Conservation (phyloP, 2,329 filamentous ascomycete genomes). For the Leptographium radiaticola region DNA sequence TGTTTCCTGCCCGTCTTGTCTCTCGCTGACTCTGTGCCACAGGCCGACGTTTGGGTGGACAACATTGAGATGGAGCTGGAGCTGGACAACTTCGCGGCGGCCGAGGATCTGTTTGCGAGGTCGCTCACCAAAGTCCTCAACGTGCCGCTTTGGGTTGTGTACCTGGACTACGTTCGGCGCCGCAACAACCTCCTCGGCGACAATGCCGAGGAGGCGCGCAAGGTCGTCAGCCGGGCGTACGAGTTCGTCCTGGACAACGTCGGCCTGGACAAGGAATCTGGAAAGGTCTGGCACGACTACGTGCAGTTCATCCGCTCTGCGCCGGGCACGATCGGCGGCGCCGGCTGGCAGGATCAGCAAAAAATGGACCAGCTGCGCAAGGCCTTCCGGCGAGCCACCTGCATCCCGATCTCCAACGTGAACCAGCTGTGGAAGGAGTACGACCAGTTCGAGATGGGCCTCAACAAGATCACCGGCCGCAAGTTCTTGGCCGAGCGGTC, state of each 20-base stretch:
- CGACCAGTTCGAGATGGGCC: conserved; percentile 83
- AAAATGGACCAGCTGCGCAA: conserved; percentile 93
- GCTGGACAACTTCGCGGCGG: conserved; percentile 64
- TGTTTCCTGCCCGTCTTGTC: not conserved
- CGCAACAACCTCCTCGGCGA: conserved; percentile 83
- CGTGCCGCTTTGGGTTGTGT: conserved; percentile 81
- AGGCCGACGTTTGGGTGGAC: conserved; percentile 87
- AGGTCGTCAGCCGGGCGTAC: conserved; percentile 73
- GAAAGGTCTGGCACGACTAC: conserved; percentile 86
- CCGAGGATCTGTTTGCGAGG: conserved; percentile 70
- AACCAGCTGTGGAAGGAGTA: conserved; percentile 94
- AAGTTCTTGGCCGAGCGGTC: conserved; percentile 93
- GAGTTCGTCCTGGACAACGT: conserved; percentile 85
- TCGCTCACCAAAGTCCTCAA: conserved; percentile 69
- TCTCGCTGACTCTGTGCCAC: conserved; percentile 19
- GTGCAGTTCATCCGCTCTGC: conserved; percentile 84
- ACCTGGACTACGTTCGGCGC: conserved; percentile 89
- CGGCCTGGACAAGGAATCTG: conserved; percentile 82
- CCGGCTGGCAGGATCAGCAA: conserved; percentile 89
- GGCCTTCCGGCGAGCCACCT: conserved; percentile 81
- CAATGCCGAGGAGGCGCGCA: conserved; percentile 59
- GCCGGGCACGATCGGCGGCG: conserved; percentile 74
- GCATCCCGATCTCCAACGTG: conserved; percentile 71
- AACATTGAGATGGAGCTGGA: conserved; percentile 85
- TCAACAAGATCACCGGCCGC: conserved; percentile 87